Conservation (phyloP, 257 asterid genomes). For the Leonotis leonurus region DNA sequence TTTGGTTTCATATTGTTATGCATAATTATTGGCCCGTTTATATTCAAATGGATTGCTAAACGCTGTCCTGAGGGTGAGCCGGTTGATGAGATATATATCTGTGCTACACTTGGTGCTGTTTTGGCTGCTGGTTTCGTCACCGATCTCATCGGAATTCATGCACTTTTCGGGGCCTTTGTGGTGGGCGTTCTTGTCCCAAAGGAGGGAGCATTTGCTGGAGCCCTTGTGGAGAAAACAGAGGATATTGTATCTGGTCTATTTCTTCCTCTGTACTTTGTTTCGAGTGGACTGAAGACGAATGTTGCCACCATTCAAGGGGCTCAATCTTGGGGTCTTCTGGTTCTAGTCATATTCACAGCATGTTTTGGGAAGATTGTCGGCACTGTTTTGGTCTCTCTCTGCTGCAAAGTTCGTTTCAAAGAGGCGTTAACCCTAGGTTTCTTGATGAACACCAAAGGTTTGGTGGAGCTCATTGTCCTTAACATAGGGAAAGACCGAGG, state of each 20-base stretch:
- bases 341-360: constrained; percentile 43
- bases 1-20: constrained; percentile 35
- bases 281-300: constrained; percentile 61
- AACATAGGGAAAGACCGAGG: constrained; percentile 63
- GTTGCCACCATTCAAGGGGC: constrained; percentile 55
- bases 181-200: constrained; percentile 64
- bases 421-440: constrained; percentile 57
- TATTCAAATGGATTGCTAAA: constrained; percentile 48
- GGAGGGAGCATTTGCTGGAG: constrained; percentile 56
- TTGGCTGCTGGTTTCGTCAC: constrained; percentile 64
- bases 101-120: constrained; percentile 50
- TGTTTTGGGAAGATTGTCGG: constrained; percentile 60
- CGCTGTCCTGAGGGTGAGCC: constrained; percentile 61
- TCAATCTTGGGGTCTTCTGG: constrained; percentile 65
- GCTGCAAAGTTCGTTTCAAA: constrained; percentile 32
- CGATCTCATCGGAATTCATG: constrained; percentile 59
- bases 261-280: constrained; percentile 59
- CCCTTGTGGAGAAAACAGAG: constrained; percentile 58
- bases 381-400: constrained; percentile 36
- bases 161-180: constrained; percentile 66
- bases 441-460: constrained; percentile 71
- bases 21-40: constrained; percentile 29
- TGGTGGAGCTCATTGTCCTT: constrained; percentile 60
- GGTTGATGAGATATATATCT: constrained; percentile 53
- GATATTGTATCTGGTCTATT: constrained; percentile 57